These are phyloP conservation scores for Syncephalis fuscata DNA, from an alignment of 371 early-diverging fungal species.

Conservation along the genomic window DNA sequence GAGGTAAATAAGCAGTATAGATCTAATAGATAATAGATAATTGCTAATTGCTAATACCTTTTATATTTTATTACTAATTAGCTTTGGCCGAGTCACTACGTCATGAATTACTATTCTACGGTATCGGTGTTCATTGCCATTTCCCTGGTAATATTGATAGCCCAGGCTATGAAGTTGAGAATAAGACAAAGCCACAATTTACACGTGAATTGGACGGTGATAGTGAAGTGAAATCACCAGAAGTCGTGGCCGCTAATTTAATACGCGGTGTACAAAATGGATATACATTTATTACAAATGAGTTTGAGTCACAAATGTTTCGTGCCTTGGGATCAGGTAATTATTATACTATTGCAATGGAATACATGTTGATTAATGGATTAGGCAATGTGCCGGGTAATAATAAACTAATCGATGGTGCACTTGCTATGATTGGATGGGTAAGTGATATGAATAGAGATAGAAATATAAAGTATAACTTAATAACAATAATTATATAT, in stretches of 20 bases:
- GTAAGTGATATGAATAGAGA: no score
- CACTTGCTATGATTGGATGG: no score
- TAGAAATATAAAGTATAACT: no score
- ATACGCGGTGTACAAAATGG: conserved; percentile 16
- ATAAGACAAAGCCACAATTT: conserved; percentile 62
- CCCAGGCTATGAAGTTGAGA: conserved; percentile 65
- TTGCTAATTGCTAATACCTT: not conserved
- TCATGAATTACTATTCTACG: conserved; percentile 49
- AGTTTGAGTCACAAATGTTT: no score
- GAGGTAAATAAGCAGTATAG: conserved; percentile 15
- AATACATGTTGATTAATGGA: no score
- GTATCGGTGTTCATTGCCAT: conserved; percentile 59
- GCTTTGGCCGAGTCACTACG: conserved; percentile 54
- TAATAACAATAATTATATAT: no score
- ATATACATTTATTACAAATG: no score
- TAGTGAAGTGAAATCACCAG: conserved; percentile 31
- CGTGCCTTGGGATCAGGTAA: no score
- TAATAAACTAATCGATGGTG: no score
- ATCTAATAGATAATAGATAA: not conserved
- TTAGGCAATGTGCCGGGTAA: no score
- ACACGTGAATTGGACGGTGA: conserved; percentile 71
- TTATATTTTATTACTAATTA: not conserved
- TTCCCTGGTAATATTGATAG: conserved; percentile 68
- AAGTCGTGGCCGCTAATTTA: conserved; percentile 37
- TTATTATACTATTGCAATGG: no score